Base-by-base conservation (phyloP, 2,329 filamentous ascomycete species). In the Aspergillus proliferans region DNA sequence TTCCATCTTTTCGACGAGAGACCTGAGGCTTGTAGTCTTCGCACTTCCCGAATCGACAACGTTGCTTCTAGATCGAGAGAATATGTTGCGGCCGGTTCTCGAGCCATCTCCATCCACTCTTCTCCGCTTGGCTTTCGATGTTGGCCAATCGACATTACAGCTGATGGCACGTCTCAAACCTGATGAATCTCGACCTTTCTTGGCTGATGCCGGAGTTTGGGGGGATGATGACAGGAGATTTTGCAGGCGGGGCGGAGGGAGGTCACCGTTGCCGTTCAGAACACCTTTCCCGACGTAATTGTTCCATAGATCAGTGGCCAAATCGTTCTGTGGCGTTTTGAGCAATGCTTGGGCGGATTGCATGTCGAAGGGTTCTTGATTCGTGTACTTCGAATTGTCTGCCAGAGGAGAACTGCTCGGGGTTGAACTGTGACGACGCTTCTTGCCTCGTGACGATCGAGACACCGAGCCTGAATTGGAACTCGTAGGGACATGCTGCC, bases 261-360 rank as follows among this genome's bases (percentile, higher is more conserved):
- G 66, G 18, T 79, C 78, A 1, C 71, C 65, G 41, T 69, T 67
- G 46, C 69, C 57, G 52, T 76, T 67, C 12, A 73, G 64, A 47
- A 69, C 67, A 53, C 76, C 72, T 60, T 75, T 71, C 47, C 82
- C 68, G 34, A 85, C 80, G 62, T 88, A 89, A 46, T 85, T 82
- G 58, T 86, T 87, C 87, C 87, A 92, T 2, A 91, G 69, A 54
- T 91, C 86, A 28, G 85, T 69, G 2, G 85, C 86, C 34, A 87
- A 85, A 59, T 91, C 86, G 28, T 83, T 78, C 54, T 85, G 81
- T 10, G 84, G 84, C 1, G 85, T 86, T 55, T 79, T 83, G 40
- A 87, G 67, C 0, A 80, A 74, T 47, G 78, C 74, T 36, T 79
- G 77, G 39, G 85, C 68, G 53, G 77, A 76, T 59, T 81, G 78